phyloP scores from a whole-genome alignment of 2,329 filamentous ascomycete genomes.

The Hypoxylon sp. region DNA sequence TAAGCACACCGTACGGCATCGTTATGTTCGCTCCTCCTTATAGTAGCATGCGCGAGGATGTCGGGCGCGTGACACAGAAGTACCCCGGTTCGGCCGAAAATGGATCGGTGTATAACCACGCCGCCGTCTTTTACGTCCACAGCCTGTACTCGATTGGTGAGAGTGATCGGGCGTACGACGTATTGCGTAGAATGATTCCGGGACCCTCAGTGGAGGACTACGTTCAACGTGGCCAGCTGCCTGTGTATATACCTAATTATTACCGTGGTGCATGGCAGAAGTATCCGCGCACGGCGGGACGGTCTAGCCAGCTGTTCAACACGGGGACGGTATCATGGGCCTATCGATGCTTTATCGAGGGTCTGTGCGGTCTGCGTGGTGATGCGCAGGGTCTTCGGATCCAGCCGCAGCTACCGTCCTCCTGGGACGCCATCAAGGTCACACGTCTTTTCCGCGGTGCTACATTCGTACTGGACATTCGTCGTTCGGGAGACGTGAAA shows the following conservation, averaged over 20 bases:
- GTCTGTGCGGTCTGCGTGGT: constrained; percentile 68
- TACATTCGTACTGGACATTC: constrained; percentile 63
- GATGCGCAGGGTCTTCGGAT: constrained; percentile 63
- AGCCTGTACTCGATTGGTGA: constrained; percentile 67
- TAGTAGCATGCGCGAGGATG: constrained; percentile 70
- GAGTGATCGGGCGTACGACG: constrained; percentile 65
- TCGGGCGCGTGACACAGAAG: constrained; percentile 72
- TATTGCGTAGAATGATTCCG: constrained; percentile 68
- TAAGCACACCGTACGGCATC: constrained; percentile 68
- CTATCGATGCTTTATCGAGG: constrained; percentile 70
- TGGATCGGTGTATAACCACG: constrained; percentile 71
- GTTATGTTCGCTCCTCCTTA: constrained; percentile 71
- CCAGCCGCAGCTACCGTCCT: constrained; percentile 65
- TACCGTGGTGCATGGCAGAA: constrained; percentile 67
- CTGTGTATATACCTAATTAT: constrained; percentile 72
- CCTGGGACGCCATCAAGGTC: constrained; percentile 65
- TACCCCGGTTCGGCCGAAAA: constrained; percentile 72
- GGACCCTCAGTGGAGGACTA: constrained; percentile 68
- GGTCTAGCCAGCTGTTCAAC: constrained; percentile 71
- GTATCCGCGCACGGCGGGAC: constrained; percentile 67
- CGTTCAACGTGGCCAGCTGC: constrained; percentile 67
- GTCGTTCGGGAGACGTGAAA: constrained; percentile 57
- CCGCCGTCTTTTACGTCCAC: constrained; percentile 69
- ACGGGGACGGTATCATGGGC: constrained; percentile 71
- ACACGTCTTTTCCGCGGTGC: constrained; percentile 66